Percentiles rank a stretch among this genome's conserved stretches.
Evolutionary conservation across 2,329 filamentous ascomycete genomes (phyloP).

Genomic region (Neonectria ditissima): DNA sequence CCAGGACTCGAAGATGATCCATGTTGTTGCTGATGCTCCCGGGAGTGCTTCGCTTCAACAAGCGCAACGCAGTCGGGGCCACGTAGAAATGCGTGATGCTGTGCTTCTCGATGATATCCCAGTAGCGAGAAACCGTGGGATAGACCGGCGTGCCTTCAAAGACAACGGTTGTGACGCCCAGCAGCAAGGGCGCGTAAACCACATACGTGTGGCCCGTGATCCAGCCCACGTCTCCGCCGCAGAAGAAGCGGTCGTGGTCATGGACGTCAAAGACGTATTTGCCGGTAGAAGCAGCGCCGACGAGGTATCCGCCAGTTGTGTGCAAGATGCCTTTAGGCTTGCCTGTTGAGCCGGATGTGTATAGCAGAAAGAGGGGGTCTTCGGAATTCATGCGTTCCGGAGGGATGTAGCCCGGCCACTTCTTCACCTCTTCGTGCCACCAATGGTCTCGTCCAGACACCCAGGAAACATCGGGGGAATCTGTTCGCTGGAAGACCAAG

Average conservation of each 20-base stretch:
- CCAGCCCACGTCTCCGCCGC: slow-evolving; percentile 95
- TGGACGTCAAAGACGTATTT: slow-evolving; percentile 99
- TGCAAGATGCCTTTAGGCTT: slow-evolving; percentile 98
- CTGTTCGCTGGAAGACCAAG: slow-evolving; percentile 90
- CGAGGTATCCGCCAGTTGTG: slow-evolving; percentile 88
- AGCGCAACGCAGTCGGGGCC: slow-evolving; percentile 86
- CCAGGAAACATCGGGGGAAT: slow-evolving; percentile 81
- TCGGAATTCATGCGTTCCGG: slow-evolving; percentile 89
- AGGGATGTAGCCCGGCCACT: slow-evolving; percentile 88
- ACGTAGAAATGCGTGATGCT: slow-evolving; percentile 96
- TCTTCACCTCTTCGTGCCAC: slow-evolving; percentile 97
- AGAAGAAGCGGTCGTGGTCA: slow-evolving; percentile 89
- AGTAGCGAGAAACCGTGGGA: slow-evolving; percentile 93
- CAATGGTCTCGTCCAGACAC: slow-evolving; percentile 86
- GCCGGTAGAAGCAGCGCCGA: slow-evolving; percentile 88
- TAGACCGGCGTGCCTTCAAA: slow-evolving; percentile 96
- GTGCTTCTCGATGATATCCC: slow-evolving; percentile 93
- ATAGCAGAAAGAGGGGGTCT: slow-evolving; percentile 92
- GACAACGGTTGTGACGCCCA: slow-evolving; percentile 90
- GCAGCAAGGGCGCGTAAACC: slow-evolving; percentile 88
- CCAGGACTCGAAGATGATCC: slow-evolving; percentile 84
- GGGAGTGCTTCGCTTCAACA: slow-evolving; percentile 91
- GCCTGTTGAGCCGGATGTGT: slow-evolving; percentile 93
- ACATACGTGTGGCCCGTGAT: slow-evolving; percentile 98
- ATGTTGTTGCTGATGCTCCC: slow-evolving; percentile 81